Percentiles rank a stretch among this genome's conserved stretches.
These are phyloP conservation scores for Solanum chilense DNA, from an alignment of 257 asterid genomes.

Conservation along the genomic window DNA sequence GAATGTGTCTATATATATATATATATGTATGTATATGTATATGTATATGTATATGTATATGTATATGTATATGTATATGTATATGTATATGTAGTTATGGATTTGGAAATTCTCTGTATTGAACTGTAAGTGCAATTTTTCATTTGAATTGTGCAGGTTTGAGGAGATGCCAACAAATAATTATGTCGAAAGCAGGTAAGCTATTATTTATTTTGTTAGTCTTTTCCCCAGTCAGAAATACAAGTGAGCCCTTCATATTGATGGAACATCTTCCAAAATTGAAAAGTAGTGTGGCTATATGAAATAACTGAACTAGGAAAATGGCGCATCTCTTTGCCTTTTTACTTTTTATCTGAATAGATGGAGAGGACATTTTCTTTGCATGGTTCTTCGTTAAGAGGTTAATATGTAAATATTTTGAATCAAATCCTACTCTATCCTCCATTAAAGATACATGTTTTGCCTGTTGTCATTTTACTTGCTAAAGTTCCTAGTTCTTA, in stretches of 20 bases:
- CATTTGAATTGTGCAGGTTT: conserved; percentile 41
- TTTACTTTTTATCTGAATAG: neutral
- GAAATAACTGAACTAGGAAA: neutral
- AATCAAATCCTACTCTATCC: neutral
- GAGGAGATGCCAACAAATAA: conserved; percentile 99
- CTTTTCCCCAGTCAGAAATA: neutral
- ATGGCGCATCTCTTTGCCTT: neutral
- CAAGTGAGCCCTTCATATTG: neutral
- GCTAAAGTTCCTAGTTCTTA: neutral
- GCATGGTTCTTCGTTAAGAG: neutral
- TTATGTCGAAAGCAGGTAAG: conserved; percentile 89
- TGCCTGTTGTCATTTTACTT: neutral
- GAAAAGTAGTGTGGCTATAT: neutral
- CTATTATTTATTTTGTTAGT: neutral
- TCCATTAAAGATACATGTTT: neutral
- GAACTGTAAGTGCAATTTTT: neutral
- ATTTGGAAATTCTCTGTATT: neutral
- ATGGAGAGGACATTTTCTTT: neutral
- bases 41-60: accelerated
- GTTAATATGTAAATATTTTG: neutral
- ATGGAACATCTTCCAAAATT: neutral
- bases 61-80: neutral
- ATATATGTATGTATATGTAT: no score
- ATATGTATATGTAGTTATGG: neutral
- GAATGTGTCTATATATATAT: no score